phyloP scores from a whole-genome alignment of 2,329 filamentous ascomycete species.

The Stachybotrys elegans region DNA sequence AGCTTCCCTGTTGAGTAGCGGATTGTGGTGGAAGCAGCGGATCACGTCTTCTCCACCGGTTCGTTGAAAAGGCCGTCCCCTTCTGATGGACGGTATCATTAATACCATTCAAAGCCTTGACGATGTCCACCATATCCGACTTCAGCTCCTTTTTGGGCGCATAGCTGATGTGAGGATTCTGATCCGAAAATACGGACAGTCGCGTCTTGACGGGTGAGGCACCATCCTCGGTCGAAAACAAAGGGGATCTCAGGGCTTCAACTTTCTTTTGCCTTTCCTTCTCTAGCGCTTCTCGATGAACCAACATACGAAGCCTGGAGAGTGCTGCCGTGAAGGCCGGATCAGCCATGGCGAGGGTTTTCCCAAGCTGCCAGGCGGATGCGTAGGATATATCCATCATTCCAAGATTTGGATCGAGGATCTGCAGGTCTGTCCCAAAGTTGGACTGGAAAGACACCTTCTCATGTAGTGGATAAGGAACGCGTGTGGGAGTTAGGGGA shows the following conservation, averaged over 20 bases:
- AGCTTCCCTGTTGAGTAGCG: too few species aligned
- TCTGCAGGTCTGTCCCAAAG: conserved; percentile 25
- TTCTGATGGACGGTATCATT: not conserved
- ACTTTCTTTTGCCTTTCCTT: not conserved
- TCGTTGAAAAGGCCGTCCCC: not conserved
- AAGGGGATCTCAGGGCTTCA: not conserved
- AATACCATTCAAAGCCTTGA: not conserved
- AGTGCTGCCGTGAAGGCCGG: conserved; percentile 24
- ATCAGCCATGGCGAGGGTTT: conserved; percentile 28
- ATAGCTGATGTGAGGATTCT: not conserved
- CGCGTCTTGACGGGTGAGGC: not conserved
- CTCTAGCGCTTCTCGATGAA: not conserved
- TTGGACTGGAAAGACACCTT: conserved; percentile 18
- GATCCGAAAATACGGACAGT: not conserved
- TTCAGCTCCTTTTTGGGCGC: not conserved
- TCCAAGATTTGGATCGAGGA: conserved; percentile 29
- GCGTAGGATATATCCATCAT: conserved; percentile 38
- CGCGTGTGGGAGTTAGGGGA: conserved; percentile 25
- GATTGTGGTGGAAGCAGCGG: too few species aligned
- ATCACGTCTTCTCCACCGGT: too few species aligned
- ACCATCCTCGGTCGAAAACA: conserved; percentile 3
- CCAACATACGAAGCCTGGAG: not conserved
- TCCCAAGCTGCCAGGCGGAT: conserved; percentile 35
- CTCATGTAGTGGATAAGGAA: conserved; percentile 1
- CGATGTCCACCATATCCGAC: not conserved